Base-by-base conservation (phyloP, 352 stramenopile species). In the Globisporangium nunn region DNA sequence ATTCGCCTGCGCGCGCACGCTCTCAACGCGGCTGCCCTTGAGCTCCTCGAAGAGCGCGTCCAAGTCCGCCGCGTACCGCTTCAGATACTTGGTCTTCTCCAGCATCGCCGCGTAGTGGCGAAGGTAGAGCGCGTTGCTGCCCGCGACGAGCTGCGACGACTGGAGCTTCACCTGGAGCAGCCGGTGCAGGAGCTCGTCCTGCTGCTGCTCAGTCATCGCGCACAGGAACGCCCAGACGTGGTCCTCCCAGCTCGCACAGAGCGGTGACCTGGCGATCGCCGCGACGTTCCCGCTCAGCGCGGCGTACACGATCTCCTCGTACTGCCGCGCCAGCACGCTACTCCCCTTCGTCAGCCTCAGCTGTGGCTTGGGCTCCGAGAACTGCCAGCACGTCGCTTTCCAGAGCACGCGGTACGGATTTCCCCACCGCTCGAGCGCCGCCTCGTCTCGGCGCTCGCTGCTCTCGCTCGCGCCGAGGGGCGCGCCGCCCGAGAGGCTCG, bases 301-400 rank as follows among this genome's bases (percentile, higher is more conserved):
- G 10, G 77, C 82, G 63, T 95, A 95, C 50, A 93, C 71, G 57
- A 93, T 72, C 58, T 81, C 66, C 48, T 95, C 85, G 50, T 90
- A 91, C 57, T 89, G 69, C 15, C 78, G 81, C 0, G 77, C 72
- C 18, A 87, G 59, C 40, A 86, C 58, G 17, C 71, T 89, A 54
- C 70, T 87, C 10, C 63, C 72, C 61, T 90, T 92, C 4, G 70
- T 70, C n/a, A 92, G 17, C 3, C 76, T 87, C 30, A 64, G 47
- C 61, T 64, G 40, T 51, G 72, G 43, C n/a, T 23, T 29, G 5
- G 43, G 6, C 50, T 94, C 81, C 0, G 84, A 82, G 44, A 93
- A 79, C 45, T 83, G 74, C 85, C 85, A 95, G 62, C 82, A 95
- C 52, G 83, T 88, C n/a, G 77, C 69, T 52, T 95, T 95, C 85